These are phyloP conservation scores for Hypoxylon sp. DNA, from an alignment of 2,329 filamentous ascomycete species.

Conservation along the genomic window DNA sequence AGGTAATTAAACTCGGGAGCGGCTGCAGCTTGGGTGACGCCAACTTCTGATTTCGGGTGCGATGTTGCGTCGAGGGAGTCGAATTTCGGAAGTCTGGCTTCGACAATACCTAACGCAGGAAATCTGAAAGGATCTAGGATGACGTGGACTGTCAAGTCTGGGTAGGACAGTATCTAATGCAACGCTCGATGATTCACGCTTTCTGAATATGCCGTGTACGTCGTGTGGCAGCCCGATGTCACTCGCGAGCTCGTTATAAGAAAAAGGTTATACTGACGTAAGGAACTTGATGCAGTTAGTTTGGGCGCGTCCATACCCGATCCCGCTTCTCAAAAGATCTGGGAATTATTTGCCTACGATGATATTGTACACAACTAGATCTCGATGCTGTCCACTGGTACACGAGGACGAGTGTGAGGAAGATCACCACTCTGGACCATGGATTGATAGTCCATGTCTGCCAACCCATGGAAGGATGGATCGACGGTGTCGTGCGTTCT, in stretches of 20 bases:
- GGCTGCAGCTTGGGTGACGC: slow-evolving; percentile 3
- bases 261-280: slow-evolving; percentile 7
- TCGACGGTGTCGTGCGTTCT: neutral
- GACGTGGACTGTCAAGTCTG: slow-evolving; percentile 30
- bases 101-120: slow-evolving; percentile 1
- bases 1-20: slow-evolving; percentile 3
- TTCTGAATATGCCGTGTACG: slow-evolving; percentile 4
- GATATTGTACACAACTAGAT: slow-evolving; percentile 16
- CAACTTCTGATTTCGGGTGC: slow-evolving; percentile 19
- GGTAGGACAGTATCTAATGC: slow-evolving; percentile 27
- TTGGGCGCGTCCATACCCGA: slow-evolving; percentile 2
- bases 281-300: slow-evolving; percentile 7
- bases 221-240: slow-evolving; percentile 5
- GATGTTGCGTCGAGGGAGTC: slow-evolving; percentile 15
- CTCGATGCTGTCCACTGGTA: slow-evolving; percentile 15
- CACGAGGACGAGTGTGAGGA: neutral
- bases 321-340: slow-evolving; percentile 10
- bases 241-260: slow-evolving; percentile 1
- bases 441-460: neutral
- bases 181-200: slow-evolving; percentile 31
- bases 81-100: slow-evolving; percentile 4
- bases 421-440: slow-evolving; percentile 11
- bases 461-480: neutral
- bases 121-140: slow-evolving; percentile 24
- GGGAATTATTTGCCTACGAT: slow-evolving; percentile 3